Evolutionary conservation across 2,329 filamentous ascomycete species (phyloP).

Genomic region (Cercospora sojina): DNA sequence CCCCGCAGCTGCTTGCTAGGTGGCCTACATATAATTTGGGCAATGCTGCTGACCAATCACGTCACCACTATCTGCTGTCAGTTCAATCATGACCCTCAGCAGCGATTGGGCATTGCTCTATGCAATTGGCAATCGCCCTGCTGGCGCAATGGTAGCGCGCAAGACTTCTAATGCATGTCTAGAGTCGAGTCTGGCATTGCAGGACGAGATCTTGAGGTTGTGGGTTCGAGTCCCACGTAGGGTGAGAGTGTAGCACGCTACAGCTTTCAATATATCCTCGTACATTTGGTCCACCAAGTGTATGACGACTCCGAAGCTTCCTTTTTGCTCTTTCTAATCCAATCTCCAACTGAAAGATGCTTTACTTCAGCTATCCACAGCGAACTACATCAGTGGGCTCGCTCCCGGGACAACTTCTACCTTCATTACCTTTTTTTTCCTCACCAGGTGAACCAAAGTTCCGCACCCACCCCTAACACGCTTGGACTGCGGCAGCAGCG

Average conservation of each 20-base stretch:
- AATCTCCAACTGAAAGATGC: neutral
- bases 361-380: neutral
- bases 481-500: too few species aligned
- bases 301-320: neutral
- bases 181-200: neutral
- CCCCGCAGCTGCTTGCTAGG: too few species aligned
- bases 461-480: too few species aligned
- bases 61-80: too few species aligned
- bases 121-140: slow-evolving; percentile 10
- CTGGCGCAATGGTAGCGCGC: slow-evolving; percentile 42
- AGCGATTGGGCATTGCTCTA: neutral
- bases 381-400: neutral
- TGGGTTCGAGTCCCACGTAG: slow-evolving; percentile 34
- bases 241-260: neutral
- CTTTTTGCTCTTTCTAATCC: neutral
- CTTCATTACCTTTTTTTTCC: neutral
- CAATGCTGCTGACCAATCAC: too few species aligned
- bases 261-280: neutral
- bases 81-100: too few species aligned
- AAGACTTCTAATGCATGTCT: slow-evolving; percentile 36
- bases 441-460: too few species aligned
- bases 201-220: slow-evolving; percentile 33
- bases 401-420: neutral
- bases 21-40: too few species aligned
- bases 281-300: neutral